Evolutionary conservation across 805 yeast genomes (phyloP).

Genomic region (Starmerella kuoi): DNA sequence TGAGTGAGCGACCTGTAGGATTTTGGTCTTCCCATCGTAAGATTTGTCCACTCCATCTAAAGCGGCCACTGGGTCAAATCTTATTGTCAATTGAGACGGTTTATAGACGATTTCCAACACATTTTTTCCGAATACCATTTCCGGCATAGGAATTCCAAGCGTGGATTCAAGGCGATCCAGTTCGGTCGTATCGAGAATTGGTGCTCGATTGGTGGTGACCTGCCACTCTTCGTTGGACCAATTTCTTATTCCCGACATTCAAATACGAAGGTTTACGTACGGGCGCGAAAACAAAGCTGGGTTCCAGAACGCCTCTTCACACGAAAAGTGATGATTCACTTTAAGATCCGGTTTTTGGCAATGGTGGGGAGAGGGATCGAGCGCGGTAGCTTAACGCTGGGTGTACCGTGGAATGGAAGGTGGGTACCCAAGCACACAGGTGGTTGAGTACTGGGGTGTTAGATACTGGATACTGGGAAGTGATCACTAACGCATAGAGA

Average conservation of each 20-base stretch:
- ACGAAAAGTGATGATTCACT: too few relatives aligned
- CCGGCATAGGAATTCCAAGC: conserved; percentile 77
- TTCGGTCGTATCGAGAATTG: conserved; percentile 64
- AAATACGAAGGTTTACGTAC: not conserved
- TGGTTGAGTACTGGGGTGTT: too few relatives aligned
- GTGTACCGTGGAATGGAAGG: too few relatives aligned
- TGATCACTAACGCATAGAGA: too few relatives aligned
- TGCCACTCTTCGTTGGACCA: conserved; percentile 42
- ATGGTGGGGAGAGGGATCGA: too few relatives aligned
- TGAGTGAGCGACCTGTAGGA: conserved; percentile 71
- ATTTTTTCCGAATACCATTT: conserved; percentile 92
- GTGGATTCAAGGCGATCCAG: conserved; percentile 52
- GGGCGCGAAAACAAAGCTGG: not conserved
- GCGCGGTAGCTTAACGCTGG: too few relatives aligned
- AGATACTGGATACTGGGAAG: too few relatives aligned
- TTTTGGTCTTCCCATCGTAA: conserved; percentile 32
- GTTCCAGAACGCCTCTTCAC: not conserved
- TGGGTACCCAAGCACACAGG: too few relatives aligned
- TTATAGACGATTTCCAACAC: conserved; percentile 41
- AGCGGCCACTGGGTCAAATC: conserved; percentile 71
- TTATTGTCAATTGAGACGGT: conserved; percentile 36
- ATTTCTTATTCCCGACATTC: not conserved
- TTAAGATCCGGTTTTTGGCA: too few relatives aligned
- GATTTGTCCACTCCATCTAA: conserved; percentile 45
- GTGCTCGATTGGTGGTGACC: conserved; percentile 56